A percentile compares a stretch with the other conserved stretches of the same genome.
Evolutionary conservation across 192 early-diverging fungal genomes (phyloP).

Genomic region (Jimgerdemannia flammicorona): DNA sequence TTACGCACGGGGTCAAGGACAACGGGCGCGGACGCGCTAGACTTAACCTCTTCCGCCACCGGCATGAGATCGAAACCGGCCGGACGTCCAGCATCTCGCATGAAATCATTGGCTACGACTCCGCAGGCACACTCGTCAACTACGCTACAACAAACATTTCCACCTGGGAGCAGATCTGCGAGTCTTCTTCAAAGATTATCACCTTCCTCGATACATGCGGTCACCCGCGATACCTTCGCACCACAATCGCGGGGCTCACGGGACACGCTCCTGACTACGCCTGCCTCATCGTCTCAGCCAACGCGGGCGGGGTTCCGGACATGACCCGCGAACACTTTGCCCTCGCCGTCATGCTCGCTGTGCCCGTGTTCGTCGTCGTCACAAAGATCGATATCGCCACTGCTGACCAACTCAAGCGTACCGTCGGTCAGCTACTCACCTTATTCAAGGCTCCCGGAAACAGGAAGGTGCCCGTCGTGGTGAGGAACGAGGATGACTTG

Average conservation of each 20-base stretch:
- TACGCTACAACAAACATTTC: conserved; percentile 60
- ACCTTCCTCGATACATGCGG: conserved; percentile 90
- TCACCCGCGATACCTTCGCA: conserved; percentile 83
- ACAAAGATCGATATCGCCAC: conserved; percentile 81
- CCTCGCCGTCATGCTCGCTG: conserved; percentile 70
- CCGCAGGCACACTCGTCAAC: conserved; percentile 66
- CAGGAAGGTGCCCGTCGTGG: conserved; percentile 31
- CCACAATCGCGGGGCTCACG: conserved; percentile 89
- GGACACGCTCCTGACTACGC: conserved; percentile 85
- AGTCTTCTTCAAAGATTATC: conserved; percentile 68
- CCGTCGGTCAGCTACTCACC: conserved; percentile 47
- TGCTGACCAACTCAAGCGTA: conserved; percentile 37
- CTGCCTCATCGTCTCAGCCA: conserved; percentile 78
- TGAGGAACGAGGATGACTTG: conserved; percentile 40
- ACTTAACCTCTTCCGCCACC: conserved; percentile 83
- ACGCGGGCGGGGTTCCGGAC: conserved; percentile 53
- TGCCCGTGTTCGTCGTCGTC: conserved; percentile 81
- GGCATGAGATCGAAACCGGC: conserved; percentile 90
- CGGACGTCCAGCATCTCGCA: conserved; percentile 85
- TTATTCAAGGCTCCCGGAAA: conserved; percentile 40
- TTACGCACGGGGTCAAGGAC: conserved; percentile 79
- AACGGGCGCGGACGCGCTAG: conserved; percentile 84
- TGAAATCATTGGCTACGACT: conserved; percentile 83
- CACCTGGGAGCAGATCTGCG: conserved; percentile 82
- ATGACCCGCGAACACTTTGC: conserved; percentile 80